Base-by-base conservation (phyloP, 2,329 filamentous ascomycete genomes). In the Phialocephala sp. region DNA sequence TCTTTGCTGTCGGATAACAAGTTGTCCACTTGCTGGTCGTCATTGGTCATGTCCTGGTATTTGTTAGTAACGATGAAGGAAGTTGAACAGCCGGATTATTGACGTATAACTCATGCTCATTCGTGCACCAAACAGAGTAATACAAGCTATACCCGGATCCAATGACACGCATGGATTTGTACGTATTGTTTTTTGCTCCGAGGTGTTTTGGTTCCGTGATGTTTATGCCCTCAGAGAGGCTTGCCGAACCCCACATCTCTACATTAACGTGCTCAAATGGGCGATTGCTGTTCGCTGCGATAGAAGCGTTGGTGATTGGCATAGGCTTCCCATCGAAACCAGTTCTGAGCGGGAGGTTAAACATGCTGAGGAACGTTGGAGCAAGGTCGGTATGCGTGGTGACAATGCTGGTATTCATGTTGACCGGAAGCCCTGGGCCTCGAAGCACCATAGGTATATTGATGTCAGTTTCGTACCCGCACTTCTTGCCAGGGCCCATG, bases 71-170 rank as follows among this genome's bases (percentile, higher is more conserved):
- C 6, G 27, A 32, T 32, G 27, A 32, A 32, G 27, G 27, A 32
- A 32, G 27, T 32, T 32, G 27, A 6, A 32, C 6, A 6, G 27
- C 3, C 6, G 27, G 6, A 32, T 32, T 6, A 32, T 6, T 32
- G 27, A 32, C 27, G 27, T 90, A 91, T 1, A 89, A 80, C 74
- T 91, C 87, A 59, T 85, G 84, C 71, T 90, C 87, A 55, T 86
- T 85, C 18, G 77, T 89, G 71, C 89, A 91, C 87, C 88, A 91
- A 0, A 90, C 85, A 0, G 86, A 83, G 71, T 91, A 91, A 66
- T 87, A 86, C 5, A 90, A 73, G 70, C 83, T 85, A 71, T 90
- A 90, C 2, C 77, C 76, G 1, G 79, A 66, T 0, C 78, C 75
- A 15, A 81, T 73, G 0, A 84, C 67, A 15, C 82, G 76, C 1